Percentiles rank a stretch among this genome's conserved stretches.
Conservation (phyloP, 768 basidiomycete species). For the Chalciporus sphaerocephalus region DNA sequence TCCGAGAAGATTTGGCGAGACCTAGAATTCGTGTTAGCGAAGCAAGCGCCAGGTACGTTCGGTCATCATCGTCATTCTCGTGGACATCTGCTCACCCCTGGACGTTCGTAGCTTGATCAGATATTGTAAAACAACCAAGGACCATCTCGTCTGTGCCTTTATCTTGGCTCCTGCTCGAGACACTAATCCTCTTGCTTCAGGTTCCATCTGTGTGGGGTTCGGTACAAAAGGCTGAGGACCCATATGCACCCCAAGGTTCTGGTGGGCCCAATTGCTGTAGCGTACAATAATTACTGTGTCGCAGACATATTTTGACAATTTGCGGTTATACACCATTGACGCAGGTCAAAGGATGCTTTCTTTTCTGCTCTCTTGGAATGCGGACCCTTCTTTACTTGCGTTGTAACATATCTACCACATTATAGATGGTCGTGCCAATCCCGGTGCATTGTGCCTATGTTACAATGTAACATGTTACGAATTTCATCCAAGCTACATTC, state of each 20-base stretch:
- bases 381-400: constrained; percentile 8
- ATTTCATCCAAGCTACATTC: neutral
- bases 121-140: constrained; percentile 70
- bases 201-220: constrained; percentile 97
- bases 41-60: constrained; percentile 58
- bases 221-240: constrained; percentile 87
- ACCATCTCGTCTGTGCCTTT: constrained; percentile 51
- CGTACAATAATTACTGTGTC: constrained; percentile 43
- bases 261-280: constrained; percentile 51
- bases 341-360: neutral
- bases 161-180: constrained; percentile 2
- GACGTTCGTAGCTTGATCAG: constrained; percentile 52
- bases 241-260: constrained; percentile 72
- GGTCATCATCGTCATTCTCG: neutral
- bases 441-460: neutral
- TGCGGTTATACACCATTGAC: neutral
- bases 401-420: constrained; percentile 9
- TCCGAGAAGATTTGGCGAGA: constrained; percentile 67
- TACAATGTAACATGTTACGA: constrained; percentile 12
- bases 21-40: constrained; percentile 72
- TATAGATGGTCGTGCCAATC: constrained; percentile 1
- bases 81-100: constrained; percentile 3
- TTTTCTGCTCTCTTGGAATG: neutral
- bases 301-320: neutral
- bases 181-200: constrained; percentile 37